A percentile compares a stretch with the other conserved stretches of the same genome.
Conservation (phyloP, 1,284 basidiomycete species). For the Rhodotorula sp. region DNA sequence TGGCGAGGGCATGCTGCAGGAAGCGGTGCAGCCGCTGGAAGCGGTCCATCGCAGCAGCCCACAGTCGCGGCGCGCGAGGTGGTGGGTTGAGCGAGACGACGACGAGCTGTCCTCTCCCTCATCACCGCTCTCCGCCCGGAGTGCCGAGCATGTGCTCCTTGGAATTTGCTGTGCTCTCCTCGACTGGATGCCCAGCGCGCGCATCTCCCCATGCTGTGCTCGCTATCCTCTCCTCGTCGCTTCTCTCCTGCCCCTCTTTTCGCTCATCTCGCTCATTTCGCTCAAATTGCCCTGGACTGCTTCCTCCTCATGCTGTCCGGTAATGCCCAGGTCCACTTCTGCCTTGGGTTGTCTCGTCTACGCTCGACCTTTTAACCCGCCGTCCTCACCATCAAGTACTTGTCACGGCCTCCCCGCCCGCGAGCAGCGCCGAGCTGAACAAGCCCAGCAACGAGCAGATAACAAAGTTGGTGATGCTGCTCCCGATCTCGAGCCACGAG, state of each 20-base stretch:
- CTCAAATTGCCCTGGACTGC: too few relatives aligned
- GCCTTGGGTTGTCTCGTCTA: too few relatives aligned
- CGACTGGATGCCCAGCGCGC: too few relatives aligned
- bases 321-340: too few relatives aligned
- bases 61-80: too few relatives aligned
- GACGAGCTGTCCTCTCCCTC: neutral
- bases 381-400: neutral
- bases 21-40: constrained; percentile 33
- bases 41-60: constrained; percentile 27
- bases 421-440: constrained; percentile 29
- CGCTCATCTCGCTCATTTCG: too few relatives aligned
- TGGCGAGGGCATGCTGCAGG: constrained; percentile 30
- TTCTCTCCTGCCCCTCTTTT: too few relatives aligned
- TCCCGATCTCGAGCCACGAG: constrained; percentile 68
- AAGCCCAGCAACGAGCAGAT: constrained; percentile 37
- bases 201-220: neutral
- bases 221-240: neutral
- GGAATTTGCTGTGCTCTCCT: neutral
- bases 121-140: neutral
- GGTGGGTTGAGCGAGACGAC: neutral
- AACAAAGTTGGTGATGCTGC: constrained; percentile 40
- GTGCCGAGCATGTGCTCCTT: too few relatives aligned
- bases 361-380: neutral
- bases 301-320: too few relatives aligned
- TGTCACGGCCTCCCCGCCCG: constrained; percentile 35